A percentile compares a stretch with the other conserved stretches of the same genome.
Evolutionary conservation across 2,329 filamentous ascomycete genomes (phyloP).

Genomic region (Colletotrichum sp.): DNA sequence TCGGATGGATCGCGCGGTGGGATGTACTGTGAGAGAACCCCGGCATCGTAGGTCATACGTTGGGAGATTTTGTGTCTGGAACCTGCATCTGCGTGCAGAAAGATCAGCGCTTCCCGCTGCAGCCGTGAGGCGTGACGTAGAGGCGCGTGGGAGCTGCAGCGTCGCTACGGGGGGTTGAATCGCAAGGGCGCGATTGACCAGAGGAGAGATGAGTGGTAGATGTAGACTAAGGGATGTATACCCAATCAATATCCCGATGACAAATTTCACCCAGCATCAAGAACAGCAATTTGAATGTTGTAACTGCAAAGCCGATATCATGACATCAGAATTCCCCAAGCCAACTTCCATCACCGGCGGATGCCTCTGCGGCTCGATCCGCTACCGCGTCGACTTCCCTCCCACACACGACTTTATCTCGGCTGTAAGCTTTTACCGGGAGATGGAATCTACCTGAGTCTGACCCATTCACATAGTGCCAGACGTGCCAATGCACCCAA

Average conservation of each 20-base stretch:
- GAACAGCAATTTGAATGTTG: not conserved
- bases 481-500: slow-evolving; percentile 59
- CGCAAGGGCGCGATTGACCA: slow-evolving; percentile 34
- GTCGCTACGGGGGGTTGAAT: not conserved
- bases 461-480: not conserved
- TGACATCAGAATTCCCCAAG: not conserved
- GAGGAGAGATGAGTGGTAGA: fast-evolving
- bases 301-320: not conserved
- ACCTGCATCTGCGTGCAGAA: not conserved
- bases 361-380: slow-evolving; percentile 54
- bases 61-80: not conserved
- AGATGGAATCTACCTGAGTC: too few relatives aligned
- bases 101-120: not conserved
- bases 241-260: not conserved
- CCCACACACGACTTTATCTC: slow-evolving; percentile 45
- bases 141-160: not conserved
- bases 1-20: slow-evolving; percentile 84
- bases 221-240: not conserved
- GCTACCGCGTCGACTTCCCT: slow-evolving; percentile 53
- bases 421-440: too few relatives aligned
- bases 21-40: slow-evolving; percentile 58
- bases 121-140: not conserved
- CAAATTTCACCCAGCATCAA: not conserved
- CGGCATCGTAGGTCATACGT: not conserved
- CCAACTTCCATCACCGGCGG: slow-evolving; percentile 49